These are phyloP conservation scores for Aspergillus bridgeri DNA, from an alignment of 495 filamentous ascomycete genomes.

Conservation along the genomic window DNA sequence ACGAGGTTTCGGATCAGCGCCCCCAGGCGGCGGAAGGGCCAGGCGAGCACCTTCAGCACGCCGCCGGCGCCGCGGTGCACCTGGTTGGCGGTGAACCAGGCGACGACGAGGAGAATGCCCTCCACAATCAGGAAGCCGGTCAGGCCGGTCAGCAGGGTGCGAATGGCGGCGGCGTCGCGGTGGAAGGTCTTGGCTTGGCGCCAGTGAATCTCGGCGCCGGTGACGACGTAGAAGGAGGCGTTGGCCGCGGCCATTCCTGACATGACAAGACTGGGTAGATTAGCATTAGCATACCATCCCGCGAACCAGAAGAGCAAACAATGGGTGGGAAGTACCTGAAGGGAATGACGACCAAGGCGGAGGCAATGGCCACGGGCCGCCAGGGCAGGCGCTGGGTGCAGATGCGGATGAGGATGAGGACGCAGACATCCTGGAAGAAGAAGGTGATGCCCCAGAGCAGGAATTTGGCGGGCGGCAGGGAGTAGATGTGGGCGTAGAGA, in stretches of 20 bases:
- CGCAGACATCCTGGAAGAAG: conserved; percentile 37
- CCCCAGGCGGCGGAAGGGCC: conserved; percentile 26
- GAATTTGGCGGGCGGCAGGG: conserved; percentile 29
- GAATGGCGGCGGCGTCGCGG: conserved; percentile 33
- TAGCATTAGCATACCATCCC: neutral
- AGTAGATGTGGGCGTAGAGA: conserved; percentile 37
- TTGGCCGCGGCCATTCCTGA: conserved; percentile 38
- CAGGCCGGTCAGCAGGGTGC: conserved; percentile 36
- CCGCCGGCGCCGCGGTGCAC: conserved; percentile 28
- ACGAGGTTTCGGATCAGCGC: conserved; percentile 13
- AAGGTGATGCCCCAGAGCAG: conserved; percentile 36
- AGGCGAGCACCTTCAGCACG: conserved; percentile 28
- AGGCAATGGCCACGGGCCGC: conserved; percentile 21
- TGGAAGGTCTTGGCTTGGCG: conserved; percentile 33
- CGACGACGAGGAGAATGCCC: conserved; percentile 19
- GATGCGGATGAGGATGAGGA: conserved; percentile 31
- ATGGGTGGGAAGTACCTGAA: no score
- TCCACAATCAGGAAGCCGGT: conserved; percentile 36
- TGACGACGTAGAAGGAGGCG: conserved; percentile 33
- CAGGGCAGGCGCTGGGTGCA: conserved; percentile 24
- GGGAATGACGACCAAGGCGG: conserved; percentile 27
- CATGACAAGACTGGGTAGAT: conserved; percentile 23
- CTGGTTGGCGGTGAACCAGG: conserved; percentile 21
- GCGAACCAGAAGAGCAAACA: conserved; percentile 2
- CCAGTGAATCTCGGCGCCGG: conserved; percentile 42